phyloP scores from a whole-genome alignment of 352 stramenopile genomes.

The Pythium utonaiense region DNA sequence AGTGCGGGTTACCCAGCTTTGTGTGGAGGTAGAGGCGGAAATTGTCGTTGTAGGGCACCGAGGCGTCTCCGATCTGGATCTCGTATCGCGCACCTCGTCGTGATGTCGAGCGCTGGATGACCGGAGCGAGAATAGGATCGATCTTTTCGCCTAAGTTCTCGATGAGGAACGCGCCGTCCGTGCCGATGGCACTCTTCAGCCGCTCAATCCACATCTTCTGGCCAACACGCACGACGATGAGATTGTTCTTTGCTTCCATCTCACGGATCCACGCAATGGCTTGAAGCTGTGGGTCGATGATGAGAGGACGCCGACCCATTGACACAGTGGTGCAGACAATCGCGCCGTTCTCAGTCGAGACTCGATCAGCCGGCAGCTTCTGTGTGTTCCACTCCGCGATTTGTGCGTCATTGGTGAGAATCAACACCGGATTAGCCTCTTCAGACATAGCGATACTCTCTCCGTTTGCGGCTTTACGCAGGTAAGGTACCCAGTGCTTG shows the following conservation, averaged over 20 bases:
- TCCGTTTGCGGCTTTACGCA: conserved; percentile 82
- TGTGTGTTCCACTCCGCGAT: conserved; percentile 94
- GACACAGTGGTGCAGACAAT: conserved; percentile 91
- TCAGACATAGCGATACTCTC: conserved; percentile 91
- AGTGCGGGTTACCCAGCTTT: conserved; percentile 94
- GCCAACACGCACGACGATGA: conserved; percentile 93
- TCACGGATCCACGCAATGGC: conserved; percentile 93
- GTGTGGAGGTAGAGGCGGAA: conserved; percentile 94
- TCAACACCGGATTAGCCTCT: conserved; percentile 85
- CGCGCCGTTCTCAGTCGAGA: conserved; percentile 93
- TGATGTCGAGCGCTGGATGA: conserved; percentile 94
- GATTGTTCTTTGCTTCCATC: conserved; percentile 88
- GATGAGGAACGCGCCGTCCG: conserved; percentile 91
- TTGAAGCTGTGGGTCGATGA: conserved; percentile 94
- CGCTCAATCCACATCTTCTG: conserved; percentile 95
- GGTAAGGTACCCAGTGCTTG: conserved; percentile 90
- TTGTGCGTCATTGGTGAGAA: conserved; percentile 90
- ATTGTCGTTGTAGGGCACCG: conserved; percentile 92
- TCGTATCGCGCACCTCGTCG: conserved; percentile 91
- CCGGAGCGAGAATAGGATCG: conserved; percentile 90
- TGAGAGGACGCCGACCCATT: conserved; percentile 88
- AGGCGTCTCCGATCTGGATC: conserved; percentile 93
- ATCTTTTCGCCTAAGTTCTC: conserved; percentile 95
- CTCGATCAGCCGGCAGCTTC: conserved; percentile 88
- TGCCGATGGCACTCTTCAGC: conserved; percentile 92